phyloP scores from a whole-genome alignment of 2,329 filamentous ascomycete genomes.

The Penicillium sp. region DNA sequence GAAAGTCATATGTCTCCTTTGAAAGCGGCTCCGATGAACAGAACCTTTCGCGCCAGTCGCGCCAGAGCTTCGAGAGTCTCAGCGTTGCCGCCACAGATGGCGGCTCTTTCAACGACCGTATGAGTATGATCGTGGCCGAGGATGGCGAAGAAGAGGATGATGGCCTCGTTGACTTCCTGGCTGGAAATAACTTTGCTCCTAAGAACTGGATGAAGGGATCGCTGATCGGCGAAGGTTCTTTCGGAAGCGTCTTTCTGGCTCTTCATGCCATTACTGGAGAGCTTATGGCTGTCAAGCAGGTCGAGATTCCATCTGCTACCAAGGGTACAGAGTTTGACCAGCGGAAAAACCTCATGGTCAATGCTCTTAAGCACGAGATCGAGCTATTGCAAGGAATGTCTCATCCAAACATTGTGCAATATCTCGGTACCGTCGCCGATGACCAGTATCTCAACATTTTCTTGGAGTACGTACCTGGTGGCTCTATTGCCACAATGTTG shows the following conservation, averaged over 20 bases:
- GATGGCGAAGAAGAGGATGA: slow-evolving; percentile 84
- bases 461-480: slow-evolving; percentile 96
- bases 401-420: slow-evolving; percentile 97
- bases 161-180: slow-evolving; percentile 66
- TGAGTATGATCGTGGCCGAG: slow-evolving; percentile 80
- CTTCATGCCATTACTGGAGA: slow-evolving; percentile 95
- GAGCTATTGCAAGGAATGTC: slow-evolving; percentile 88
- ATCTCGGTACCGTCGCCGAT: slow-evolving; percentile 90
- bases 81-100: slow-evolving; percentile 63
- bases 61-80: slow-evolving; percentile 78
- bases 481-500: slow-evolving; percentile 96
- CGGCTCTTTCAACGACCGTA: slow-evolving; percentile 75
- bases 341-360: slow-evolving; percentile 97
- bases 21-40: slow-evolving; percentile 67
- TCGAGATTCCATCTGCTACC: slow-evolving; percentile 80
- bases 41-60: slow-evolving; percentile 67
- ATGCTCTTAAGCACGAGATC: slow-evolving; percentile 95
- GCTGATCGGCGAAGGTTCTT: slow-evolving; percentile 93
- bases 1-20: slow-evolving; percentile 90
- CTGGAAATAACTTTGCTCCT: slow-evolving; percentile 91
- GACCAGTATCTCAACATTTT: slow-evolving; percentile 97
- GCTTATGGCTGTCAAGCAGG: slow-evolving; percentile 97
- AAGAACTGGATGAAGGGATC: slow-evolving; percentile 99
- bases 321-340: slow-evolving; percentile 77
- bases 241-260: slow-evolving; percentile 92